A percentile compares a stretch with the other conserved stretches of the same genome.
phyloP scores from a whole-genome alignment of 73 alveolate genomes.

The Effrenium voratum region DNA sequence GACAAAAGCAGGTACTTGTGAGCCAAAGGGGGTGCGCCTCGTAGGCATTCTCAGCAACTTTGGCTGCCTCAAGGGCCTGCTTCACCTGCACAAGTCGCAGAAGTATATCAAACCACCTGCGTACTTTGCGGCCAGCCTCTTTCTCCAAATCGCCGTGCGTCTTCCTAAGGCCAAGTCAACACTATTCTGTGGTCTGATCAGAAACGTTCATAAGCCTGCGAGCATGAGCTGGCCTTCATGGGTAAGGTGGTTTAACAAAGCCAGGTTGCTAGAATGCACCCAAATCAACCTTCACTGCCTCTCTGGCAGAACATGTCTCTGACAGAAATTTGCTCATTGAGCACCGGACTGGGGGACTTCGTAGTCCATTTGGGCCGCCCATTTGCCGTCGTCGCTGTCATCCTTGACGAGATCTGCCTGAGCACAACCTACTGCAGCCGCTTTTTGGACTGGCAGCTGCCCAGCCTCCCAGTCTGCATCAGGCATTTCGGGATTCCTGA shows the following conservation, averaged over 20 bases:
- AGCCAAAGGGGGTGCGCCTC: background rate
- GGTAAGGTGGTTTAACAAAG: too few relatives aligned
- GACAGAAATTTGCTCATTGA: too few relatives aligned
- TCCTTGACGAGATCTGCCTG: slow-evolving; percentile 66
- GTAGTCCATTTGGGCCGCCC: slow-evolving; percentile 46
- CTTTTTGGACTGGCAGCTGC: too few relatives aligned
- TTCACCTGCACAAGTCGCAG: background rate
- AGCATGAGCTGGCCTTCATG: too few relatives aligned
- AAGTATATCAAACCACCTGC: background rate
- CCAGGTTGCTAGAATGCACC: too few relatives aligned
- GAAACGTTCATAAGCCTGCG: too few relatives aligned
- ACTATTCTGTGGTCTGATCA: too few relatives aligned
- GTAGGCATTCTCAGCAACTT: slow-evolving; percentile 28
- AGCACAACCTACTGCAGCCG: too few relatives aligned
- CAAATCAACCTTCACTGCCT: too few relatives aligned
- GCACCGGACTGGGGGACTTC: slow-evolving; percentile 19
- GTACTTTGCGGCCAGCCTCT: background rate
- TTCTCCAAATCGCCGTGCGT: slow-evolving; percentile 1
- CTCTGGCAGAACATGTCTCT: too few relatives aligned
- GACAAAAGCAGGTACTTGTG: background rate
- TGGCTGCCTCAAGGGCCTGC: background rate
- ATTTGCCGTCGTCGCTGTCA: slow-evolving; percentile 20
- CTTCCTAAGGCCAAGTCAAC: too few relatives aligned
- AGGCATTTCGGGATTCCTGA: too few relatives aligned
- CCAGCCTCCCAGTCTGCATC: background rate